Percentiles rank a stretch among this genome's conserved stretches.
Conservation (phyloP, 768 basidiomycete species). For the Amanita thiersii region DNA sequence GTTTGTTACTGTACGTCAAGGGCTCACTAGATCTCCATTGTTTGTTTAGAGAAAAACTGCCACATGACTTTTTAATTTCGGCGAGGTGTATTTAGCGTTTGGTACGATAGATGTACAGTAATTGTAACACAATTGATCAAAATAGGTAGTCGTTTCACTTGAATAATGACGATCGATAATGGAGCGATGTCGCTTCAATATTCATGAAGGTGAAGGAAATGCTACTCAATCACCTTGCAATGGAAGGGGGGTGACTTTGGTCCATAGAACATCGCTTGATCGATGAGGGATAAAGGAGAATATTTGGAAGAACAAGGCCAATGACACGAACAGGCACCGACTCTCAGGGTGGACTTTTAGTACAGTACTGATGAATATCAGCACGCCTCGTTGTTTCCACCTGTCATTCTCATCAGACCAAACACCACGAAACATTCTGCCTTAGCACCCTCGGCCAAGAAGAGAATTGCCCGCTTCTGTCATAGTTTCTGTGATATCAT, state of each 20-base stretch:
- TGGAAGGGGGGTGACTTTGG: no score
- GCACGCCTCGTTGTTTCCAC: neutral
- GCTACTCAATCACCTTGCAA: no score
- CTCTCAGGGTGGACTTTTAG: slow-evolving; percentile 9
- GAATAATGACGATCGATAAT: slow-evolving; percentile 1
- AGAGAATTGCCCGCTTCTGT: no score
- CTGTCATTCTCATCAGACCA: neutral
- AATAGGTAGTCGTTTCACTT: no score
- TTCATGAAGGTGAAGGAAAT: neutral
- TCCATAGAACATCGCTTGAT: neutral
- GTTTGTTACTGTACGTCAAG: no score
- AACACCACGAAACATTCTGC: neutral
- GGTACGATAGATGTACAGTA: slow-evolving; percentile 1
- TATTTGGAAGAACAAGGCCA: neutral
- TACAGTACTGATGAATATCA: slow-evolving; percentile 1
- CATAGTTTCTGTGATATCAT: no score
- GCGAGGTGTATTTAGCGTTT: slow-evolving; percentile 3
- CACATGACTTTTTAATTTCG: slow-evolving; percentile 9
- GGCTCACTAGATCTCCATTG: neutral
- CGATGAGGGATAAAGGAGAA: slow-evolving; percentile 2
- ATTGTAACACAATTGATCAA: no score
- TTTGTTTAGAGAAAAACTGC: neutral
- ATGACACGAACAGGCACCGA: slow-evolving; percentile 3
- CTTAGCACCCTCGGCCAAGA: no score
- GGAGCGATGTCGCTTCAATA: neutral